Evolutionary conservation across 1,139 yeast species (phyloP).

Genomic region (Zygoascus meyerae): DNA sequence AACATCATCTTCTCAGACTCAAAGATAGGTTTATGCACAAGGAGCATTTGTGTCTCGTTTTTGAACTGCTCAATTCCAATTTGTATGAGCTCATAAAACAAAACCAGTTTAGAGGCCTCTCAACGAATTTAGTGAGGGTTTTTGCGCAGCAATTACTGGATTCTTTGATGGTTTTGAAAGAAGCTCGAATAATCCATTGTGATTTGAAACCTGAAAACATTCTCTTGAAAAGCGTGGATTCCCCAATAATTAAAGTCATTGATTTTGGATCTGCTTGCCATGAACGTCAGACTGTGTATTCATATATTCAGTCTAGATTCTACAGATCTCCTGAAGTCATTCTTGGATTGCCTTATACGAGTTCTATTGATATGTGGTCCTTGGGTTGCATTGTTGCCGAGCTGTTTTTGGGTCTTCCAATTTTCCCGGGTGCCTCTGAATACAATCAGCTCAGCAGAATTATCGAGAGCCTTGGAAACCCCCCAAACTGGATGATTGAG

Average conservation of each 20-base stretch:
- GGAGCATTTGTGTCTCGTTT: conserved; percentile 87
- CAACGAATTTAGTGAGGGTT: conserved; percentile 69
- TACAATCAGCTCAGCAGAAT: conserved; percentile 84
- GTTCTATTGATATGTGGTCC: conserved; percentile 98
- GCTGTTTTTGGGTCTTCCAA: conserved; percentile 83
- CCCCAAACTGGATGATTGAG: conserved; percentile 95
- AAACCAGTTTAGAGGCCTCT: conserved; percentile 88
- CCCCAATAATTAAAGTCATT: conserved; percentile 84
- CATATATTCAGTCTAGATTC: conserved; percentile 92
- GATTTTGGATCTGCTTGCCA: conserved; percentile 98
- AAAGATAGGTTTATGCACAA: conserved; percentile 89
- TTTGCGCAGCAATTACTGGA: conserved; percentile 78
- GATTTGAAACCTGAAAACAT: conserved; percentile 97
- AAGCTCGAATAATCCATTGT: conserved; percentile 85
- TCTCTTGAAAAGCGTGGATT: conserved; percentile 70
- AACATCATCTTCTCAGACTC: conserved; percentile 69
- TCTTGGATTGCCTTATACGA: conserved; percentile 77
- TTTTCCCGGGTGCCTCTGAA: conserved; percentile 93
- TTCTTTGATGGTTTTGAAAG: conserved; percentile 72
- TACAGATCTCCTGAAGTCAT: conserved; percentile 95
- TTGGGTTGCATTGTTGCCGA: conserved; percentile 96
- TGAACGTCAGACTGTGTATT: conserved; percentile 80
- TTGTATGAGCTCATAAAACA: conserved; percentile 87
- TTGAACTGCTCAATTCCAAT: conserved; percentile 83
- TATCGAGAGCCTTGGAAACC: conserved; percentile 74